Percentiles rank a stretch among this genome's conserved stretches.
These are phyloP conservation scores for Cryptococcus depauperatus DNA, from an alignment of 1,284 basidiomycete species.

Conservation along the genomic window DNA sequence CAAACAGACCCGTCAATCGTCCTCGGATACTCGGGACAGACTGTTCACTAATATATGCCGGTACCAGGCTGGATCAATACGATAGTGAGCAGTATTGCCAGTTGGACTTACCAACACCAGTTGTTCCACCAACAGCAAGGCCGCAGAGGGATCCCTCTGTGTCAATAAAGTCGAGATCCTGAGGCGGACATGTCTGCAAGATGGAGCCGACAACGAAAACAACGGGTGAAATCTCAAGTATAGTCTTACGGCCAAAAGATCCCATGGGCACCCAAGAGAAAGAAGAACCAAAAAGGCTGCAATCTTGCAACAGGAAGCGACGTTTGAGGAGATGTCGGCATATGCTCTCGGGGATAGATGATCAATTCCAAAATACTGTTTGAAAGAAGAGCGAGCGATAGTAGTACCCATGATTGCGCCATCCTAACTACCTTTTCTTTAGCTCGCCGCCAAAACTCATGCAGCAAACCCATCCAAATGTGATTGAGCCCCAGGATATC, in stretches of 20 bases:
- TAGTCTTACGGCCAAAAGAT: constrained; percentile 24
- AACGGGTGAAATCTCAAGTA: constrained; percentile 27
- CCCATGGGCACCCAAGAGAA: constrained; percentile 25
- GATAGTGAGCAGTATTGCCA: not conserved
- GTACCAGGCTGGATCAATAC: constrained; percentile 14
- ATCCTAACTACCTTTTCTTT: constrained; percentile 38
- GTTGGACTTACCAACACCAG: constrained; percentile 13
- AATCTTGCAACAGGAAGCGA: constrained; percentile 44
- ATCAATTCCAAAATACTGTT: constrained; percentile 43
- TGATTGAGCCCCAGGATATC: constrained; percentile 2
- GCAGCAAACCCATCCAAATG: not conserved
- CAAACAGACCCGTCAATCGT: constrained; percentile 50
- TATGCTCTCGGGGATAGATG: constrained; percentile 16
- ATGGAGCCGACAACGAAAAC: constrained; percentile 38
- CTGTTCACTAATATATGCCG: constrained; percentile 40
- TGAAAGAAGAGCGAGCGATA: constrained; percentile 49
- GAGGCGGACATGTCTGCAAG: constrained; percentile 30
- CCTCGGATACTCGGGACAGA: constrained; percentile 47
- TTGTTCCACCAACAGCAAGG: constrained; percentile 33
- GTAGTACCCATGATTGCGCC: constrained; percentile 49
- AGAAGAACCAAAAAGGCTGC: constrained; percentile 38
- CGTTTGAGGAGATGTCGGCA: constrained; percentile 31
- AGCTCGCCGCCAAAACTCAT: not conserved
- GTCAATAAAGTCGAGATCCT: constrained; percentile 29
- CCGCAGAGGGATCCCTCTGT: constrained; percentile 39